Conservation (phyloP, 805 yeast genomes). For the Yarrowia sp. region DNA sequence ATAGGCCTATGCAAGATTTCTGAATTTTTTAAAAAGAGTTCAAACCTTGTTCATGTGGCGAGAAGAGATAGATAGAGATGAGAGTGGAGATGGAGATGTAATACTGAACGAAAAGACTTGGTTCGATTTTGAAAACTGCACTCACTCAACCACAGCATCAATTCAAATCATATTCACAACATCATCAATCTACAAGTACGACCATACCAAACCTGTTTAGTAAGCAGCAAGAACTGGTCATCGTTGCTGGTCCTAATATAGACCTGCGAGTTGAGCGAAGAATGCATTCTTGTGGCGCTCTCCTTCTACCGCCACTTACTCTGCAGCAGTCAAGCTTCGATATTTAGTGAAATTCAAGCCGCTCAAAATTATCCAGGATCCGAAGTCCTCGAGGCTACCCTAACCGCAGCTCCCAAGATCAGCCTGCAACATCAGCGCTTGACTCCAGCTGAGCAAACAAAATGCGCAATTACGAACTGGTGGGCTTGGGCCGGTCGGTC, state of each 20-base stretch:
- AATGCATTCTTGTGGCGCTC: neutral
- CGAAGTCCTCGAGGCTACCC: neutral
- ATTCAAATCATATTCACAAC: too few species aligned
- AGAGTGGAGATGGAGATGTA: neutral
- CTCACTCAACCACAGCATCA: too few species aligned
- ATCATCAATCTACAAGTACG: too few species aligned
- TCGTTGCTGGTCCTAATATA: neutral
- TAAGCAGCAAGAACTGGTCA: conserved; percentile 1
- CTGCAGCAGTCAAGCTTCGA: too few species aligned
- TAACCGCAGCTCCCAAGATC: conserved; percentile 20
- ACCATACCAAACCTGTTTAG: neutral
- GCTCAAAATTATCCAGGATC: neutral
- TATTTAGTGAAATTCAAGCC: neutral
- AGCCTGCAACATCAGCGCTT: neutral
- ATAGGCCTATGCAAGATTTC: conserved; percentile 6
- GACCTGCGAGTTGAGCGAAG: too few species aligned
- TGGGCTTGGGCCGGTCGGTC: conserved; percentile 23
- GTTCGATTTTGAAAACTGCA: too few species aligned
- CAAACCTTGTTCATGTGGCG: conserved; percentile 7
- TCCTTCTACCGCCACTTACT: neutral
- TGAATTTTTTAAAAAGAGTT: conserved; percentile 25
- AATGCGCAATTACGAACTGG: conserved; percentile 24
- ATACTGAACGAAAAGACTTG: too few species aligned
- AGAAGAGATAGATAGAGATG: neutral
- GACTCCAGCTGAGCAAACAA: conserved; percentile 2